These are phyloP conservation scores for Kurtzmaniella cleridarum DNA, from an alignment of 805 yeast genomes.

Conservation along the genomic window DNA sequence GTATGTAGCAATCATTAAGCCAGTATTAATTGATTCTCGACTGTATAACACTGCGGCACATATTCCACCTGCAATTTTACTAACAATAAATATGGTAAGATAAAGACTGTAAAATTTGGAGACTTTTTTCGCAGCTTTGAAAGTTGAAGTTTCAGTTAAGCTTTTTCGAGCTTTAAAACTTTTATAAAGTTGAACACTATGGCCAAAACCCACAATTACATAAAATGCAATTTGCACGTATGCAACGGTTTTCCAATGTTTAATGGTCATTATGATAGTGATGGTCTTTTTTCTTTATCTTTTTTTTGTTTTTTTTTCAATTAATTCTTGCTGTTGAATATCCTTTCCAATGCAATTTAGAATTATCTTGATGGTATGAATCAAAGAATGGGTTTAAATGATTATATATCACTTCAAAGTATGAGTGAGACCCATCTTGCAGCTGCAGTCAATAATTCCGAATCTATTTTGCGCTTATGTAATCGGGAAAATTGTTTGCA, in stretches of 20 bases:
- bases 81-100: conserved; percentile 5
- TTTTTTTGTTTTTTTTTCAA: not conserved
- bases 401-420: too few species aligned
- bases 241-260: conserved; percentile 1
- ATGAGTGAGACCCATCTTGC: too few species aligned
- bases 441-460: too few species aligned
- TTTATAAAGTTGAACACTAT: not conserved
- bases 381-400: too few species aligned
- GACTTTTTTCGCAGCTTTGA: not conserved
- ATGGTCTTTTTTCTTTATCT: too few species aligned
- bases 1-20: conserved; percentile 10
- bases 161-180: not conserved
- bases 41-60: conserved; percentile 8
- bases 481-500: too few species aligned
- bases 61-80: conserved; percentile 11
- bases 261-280: not conserved
- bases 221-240: conserved; percentile 3
- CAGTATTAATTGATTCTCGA: not conserved
- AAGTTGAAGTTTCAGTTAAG: not conserved
- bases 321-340: not conserved
- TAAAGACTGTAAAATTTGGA: not conserved
- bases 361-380: not conserved
- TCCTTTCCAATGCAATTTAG: not conserved
- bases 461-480: too few species aligned
- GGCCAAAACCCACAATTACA: not conserved